Conservation (phyloP, 495 filamentous ascomycete species). For the Neurospora sp. region DNA sequence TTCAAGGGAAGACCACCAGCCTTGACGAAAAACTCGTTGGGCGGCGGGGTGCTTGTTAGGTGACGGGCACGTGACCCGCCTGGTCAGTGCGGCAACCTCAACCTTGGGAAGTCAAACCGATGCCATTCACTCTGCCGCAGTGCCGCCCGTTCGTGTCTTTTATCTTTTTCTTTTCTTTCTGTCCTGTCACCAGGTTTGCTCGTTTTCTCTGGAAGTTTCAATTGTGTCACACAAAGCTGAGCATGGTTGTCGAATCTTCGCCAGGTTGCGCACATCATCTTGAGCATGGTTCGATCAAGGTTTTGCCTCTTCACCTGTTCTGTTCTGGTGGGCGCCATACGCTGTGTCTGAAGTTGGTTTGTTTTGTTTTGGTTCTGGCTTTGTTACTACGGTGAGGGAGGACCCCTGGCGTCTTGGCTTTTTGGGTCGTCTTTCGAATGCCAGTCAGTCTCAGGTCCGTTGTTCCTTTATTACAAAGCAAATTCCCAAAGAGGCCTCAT, state of each 20-base stretch:
- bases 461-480: neutral
- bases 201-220: neutral
- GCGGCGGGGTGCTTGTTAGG: conserved; percentile 21
- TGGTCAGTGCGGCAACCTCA: conserved; percentile 16
- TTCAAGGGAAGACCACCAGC: conserved; percentile 17
- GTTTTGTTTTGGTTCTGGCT: neutral
- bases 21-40: conserved; percentile 31
- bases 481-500: neutral
- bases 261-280: neutral
- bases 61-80: conserved; percentile 16
- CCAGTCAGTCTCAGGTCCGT: neutral
- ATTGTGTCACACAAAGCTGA: neutral
- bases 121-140: neutral
- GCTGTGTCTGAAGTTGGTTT: neutral
- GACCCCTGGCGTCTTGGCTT: neutral
- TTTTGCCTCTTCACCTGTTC: neutral
- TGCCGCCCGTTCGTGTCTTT: no score
- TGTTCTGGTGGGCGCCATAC: neutral
- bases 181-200: neutral
- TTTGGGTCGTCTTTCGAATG: neutral
- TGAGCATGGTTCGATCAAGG: neutral
- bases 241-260: neutral
- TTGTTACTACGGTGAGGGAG: neutral
- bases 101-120: neutral
- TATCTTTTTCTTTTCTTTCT: neutral